Percentiles rank a stretch among this genome's conserved stretches.
Evolutionary conservation across 2,329 filamentous ascomycete genomes (phyloP).

Genomic region (Ascochyta clinopodiicola): DNA sequence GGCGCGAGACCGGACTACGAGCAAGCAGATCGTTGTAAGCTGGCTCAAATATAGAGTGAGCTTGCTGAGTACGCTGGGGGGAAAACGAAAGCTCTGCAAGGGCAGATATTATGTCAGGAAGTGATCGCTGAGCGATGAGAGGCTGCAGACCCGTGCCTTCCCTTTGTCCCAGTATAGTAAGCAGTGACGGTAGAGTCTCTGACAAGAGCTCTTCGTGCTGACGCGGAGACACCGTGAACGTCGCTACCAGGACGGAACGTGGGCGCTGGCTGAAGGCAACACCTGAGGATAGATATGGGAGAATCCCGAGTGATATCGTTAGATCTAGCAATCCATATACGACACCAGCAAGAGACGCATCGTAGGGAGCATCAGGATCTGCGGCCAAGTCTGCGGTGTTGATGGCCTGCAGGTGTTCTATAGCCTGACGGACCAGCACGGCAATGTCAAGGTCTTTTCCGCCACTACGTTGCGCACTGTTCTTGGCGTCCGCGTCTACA

Average conservation of each 20-base stretch:
- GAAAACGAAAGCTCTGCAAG: constrained; percentile 45
- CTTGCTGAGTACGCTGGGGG: constrained; percentile 23
- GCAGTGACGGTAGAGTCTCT: constrained; percentile 23
- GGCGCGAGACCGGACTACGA: constrained; percentile 57
- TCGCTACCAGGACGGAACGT: constrained; percentile 38
- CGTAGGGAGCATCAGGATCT: constrained; percentile 45
- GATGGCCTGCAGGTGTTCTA: constrained; percentile 42
- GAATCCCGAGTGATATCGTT: constrained; percentile 40
- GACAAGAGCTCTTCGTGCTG: constrained; percentile 22
- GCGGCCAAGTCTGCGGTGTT: constrained; percentile 42
- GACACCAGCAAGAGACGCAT: constrained; percentile 46
- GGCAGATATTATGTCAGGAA: constrained; percentile 46
- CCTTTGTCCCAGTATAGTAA: constrained; percentile 35
- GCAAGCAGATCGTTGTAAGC: constrained; percentile 27
- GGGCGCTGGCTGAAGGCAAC: constrained; percentile 44
- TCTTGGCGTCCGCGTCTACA: constrained; percentile 24
- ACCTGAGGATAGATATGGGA: constrained; percentile 44
- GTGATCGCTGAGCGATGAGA: constrained; percentile 43
- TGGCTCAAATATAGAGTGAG: constrained; percentile 21
- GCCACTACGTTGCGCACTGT: constrained; percentile 14
- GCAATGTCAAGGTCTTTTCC: constrained; percentile 11
- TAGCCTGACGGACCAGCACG: constrained; percentile 35
- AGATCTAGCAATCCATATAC: constrained; percentile 50
- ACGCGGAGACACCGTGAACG: constrained; percentile 16
- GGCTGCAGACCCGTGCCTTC: constrained; percentile 42